Conservation (phyloP, 768 basidiomycete species). For the Naganishia randhawae region DNA sequence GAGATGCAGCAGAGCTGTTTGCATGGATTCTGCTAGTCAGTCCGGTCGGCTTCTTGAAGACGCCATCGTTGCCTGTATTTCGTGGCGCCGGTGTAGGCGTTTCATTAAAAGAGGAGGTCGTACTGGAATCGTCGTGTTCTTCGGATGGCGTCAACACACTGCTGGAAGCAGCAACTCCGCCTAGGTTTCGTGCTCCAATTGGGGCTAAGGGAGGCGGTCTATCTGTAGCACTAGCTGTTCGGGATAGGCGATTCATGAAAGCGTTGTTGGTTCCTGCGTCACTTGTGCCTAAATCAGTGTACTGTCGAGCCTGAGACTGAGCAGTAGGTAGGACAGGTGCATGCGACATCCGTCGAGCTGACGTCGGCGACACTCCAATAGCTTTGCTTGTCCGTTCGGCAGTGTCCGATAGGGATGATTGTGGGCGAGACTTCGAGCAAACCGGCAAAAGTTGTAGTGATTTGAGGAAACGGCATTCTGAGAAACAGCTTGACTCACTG, state of each 20-base stretch:
- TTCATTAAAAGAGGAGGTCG: background rate
- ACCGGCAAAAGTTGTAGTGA: background rate
- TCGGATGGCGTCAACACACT: background rate
- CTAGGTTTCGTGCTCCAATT: background rate
- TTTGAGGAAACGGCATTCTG: too few relatives aligned
- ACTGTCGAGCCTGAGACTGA: background rate
- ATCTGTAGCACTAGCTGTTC: constrained; percentile 8
- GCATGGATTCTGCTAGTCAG: constrained; percentile 8
- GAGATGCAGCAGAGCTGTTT: background rate
- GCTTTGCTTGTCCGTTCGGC: background rate
- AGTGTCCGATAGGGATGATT: constrained; percentile 15
- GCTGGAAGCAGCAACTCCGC: background rate
- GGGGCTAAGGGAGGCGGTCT: background rate
- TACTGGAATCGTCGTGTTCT: background rate
- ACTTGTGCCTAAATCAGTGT: background rate
- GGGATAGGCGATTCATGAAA: background rate
- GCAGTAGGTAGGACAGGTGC: background rate
- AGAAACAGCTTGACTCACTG: background rate
- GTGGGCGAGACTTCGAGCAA: constrained; percentile 14
- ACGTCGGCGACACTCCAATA: background rate
- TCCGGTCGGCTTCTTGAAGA: constrained; percentile 11
- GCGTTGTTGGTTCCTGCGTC: background rate
- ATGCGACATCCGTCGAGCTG: background rate
- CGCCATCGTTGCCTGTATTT: constrained; percentile 1
- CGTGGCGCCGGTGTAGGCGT: constrained; percentile 9